phyloP scores from a whole-genome alignment of 805 yeast genomes.

The Kluyveromyces starmeri region DNA sequence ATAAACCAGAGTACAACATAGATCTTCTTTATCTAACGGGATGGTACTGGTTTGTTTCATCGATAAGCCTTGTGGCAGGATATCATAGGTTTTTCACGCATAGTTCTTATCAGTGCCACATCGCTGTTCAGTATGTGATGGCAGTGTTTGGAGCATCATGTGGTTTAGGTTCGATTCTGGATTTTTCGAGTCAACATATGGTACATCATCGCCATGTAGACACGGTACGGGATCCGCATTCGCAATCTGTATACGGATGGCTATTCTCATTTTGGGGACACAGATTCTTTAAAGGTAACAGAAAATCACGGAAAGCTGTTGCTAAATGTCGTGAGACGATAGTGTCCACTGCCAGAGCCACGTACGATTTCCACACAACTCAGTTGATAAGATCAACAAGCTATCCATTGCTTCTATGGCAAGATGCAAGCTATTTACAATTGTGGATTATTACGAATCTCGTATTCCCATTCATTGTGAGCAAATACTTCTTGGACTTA shows the following conservation, averaged over 20 bases:
- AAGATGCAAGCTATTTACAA: conserved; percentile 58
- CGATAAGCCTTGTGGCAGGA: conserved; percentile 19
- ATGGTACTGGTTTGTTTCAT: conserved; percentile 13
- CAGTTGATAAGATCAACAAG: conserved; percentile 58
- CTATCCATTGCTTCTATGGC: conserved; percentile 51
- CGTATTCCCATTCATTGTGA: conserved; percentile 54
- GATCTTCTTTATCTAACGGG: conserved; percentile 10
- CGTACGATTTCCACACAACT: conserved; percentile 24
- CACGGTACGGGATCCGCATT: conserved; percentile 83
- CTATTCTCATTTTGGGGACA: conserved; percentile 84
- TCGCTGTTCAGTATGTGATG: conserved; percentile 12
- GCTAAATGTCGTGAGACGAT: conserved; percentile 41
- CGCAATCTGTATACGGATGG: conserved; percentile 63
- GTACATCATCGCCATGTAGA: conserved; percentile 88
- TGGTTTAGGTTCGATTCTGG: conserved; percentile 21
- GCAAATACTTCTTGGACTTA: conserved; percentile 66
- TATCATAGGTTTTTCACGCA: conserved; percentile 23
- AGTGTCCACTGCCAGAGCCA: conserved; percentile 28
- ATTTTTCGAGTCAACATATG: conserved; percentile 42
- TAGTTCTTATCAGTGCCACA: conserved; percentile 17
- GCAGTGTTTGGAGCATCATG: conserved; percentile 21
- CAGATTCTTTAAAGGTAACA: conserved; percentile 63
- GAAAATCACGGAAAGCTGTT: conserved; percentile 37
- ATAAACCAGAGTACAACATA: conserved; percentile 12
- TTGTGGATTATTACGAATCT: conserved; percentile 45